Evolutionary conservation across 768 basidiomycete genomes (phyloP).

Genomic region (Tephrocybe sp.): DNA sequence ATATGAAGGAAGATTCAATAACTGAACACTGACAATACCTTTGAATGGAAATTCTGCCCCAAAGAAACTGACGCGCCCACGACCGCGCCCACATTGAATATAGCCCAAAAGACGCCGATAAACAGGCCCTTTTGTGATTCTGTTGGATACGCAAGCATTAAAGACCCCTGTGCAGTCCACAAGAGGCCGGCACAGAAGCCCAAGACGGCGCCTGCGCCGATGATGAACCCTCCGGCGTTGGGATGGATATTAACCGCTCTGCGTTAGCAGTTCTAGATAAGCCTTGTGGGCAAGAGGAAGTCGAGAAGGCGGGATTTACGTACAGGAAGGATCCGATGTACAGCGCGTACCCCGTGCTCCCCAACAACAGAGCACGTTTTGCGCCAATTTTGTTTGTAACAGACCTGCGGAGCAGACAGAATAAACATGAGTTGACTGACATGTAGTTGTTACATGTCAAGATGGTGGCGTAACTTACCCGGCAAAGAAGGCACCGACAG

Average conservation of each 20-base stretch:
- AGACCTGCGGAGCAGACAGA: slow-evolving; percentile 41
- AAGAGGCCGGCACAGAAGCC: slow-evolving; percentile 71
- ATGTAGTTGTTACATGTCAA: neutral
- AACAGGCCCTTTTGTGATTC: slow-evolving; percentile 75
- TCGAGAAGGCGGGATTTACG: slow-evolving; percentile 21
- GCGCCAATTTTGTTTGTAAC: slow-evolving; percentile 84
- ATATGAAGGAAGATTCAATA: slow-evolving; percentile 18
- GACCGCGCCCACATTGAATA: slow-evolving; percentile 82
- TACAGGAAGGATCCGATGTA: slow-evolving; percentile 77
- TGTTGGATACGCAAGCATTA: slow-evolving; percentile 84
- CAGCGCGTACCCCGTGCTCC: slow-evolving; percentile 73
- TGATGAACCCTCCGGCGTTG: slow-evolving; percentile 59
- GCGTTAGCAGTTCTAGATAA: neutral
- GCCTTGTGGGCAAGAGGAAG: neutral
- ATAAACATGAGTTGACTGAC: neutral
- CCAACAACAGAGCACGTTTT: slow-evolving; percentile 68
- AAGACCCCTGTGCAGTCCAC: slow-evolving; percentile 84
- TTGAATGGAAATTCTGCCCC: slow-evolving; percentile 66
- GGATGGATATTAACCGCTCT: slow-evolving; percentile 74
- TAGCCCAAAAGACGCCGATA: slow-evolving; percentile 81
- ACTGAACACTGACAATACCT: slow-evolving; percentile 36
- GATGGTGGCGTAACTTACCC: slow-evolving; percentile 49
- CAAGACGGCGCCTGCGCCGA: slow-evolving; percentile 70
- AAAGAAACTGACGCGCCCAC: slow-evolving; percentile 77
- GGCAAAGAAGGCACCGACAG: slow-evolving; percentile 63